Evolutionary conservation across 805 yeast species (phyloP), one percentile per base, ranked within the genome.

Genomic region (Saccharomycopsis fermentans): DNA sequence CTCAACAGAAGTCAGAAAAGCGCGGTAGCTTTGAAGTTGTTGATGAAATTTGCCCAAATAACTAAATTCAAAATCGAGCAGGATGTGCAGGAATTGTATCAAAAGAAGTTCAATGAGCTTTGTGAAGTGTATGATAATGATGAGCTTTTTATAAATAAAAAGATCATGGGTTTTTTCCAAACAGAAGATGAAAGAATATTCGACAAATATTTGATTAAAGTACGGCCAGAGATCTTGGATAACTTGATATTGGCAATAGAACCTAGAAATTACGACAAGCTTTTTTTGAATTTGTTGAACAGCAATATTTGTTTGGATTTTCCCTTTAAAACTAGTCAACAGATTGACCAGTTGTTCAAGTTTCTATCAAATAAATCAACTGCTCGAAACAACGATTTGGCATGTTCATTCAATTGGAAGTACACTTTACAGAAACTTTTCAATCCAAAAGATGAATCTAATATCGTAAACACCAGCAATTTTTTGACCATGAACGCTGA

Each of bases 341-440:
- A 55, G 16, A 39, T 36, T 27, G 32, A 55, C n/a, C 24, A 43
- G 14, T 37, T 58, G 32, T 29, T 51, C 36, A 51, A 52, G 32
- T 55, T 35, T 39, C 39, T 59, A 36, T 54, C 54, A 17, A 55
- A 36, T 26, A 29, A 40, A 26, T 54, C 56, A 8, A 21, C 55
- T 9, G 17, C 50, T 21, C 39, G 52, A 16, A 55, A 59, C 19
- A 37, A 52, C 8, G 59, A 59, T 17, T 29, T 59, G 21, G 40
- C 58, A 12, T 32, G 59, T 19, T 35, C 58, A 4, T 53, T 47
- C 24, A 36, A 48, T 37, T 59, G 62, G 62, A 27, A 56, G 21
- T 40, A 29, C 17, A 17, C 27, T 24, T 51, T 58, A 6, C 36
- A 34, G 6, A 48, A 47, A 11, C 39, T 26, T 12, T 21, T 16